Percentiles rank a stretch among this genome's conserved stretches.
Evolutionary conservation across 164 flowering plant species (phyloP).

Genomic region (Vitis vinifera): DNA sequence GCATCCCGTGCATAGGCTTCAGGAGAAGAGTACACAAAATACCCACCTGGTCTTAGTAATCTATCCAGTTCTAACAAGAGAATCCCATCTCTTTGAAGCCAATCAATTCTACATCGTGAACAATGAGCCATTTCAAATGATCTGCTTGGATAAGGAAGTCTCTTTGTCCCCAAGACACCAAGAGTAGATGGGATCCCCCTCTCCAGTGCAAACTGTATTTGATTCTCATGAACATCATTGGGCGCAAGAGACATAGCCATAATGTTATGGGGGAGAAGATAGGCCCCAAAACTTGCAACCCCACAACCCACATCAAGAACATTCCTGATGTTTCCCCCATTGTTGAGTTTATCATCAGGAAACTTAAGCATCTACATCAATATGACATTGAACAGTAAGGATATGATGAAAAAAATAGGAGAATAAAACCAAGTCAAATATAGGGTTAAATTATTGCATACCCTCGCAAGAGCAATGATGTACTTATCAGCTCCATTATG

Average conservation of each 20-base stretch:
- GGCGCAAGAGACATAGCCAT: slow-evolving; percentile 82
- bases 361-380: slow-evolving; percentile 71
- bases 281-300: slow-evolving; percentile 88
- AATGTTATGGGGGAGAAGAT: slow-evolving; percentile 58
- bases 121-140: slow-evolving; percentile 83
- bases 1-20: slow-evolving; percentile 80
- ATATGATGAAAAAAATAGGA: neutral
- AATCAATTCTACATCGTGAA: slow-evolving; percentile 80
- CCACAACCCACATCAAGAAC: slow-evolving; percentile 88
- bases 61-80: slow-evolving; percentile 74
- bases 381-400: neutral
- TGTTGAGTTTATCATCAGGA: slow-evolving; percentile 64
- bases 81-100: slow-evolving; percentile 84
- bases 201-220: slow-evolving; percentile 79
- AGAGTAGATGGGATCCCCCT: slow-evolving; percentile 77
- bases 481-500: slow-evolving; percentile 86
- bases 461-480: slow-evolving; percentile 62
- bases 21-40: slow-evolving; percentile 83
- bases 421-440: neutral
- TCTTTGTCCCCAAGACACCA: slow-evolving; percentile 72
- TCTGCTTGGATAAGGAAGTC: slow-evolving; percentile 82
- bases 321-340: slow-evolving; percentile 66
- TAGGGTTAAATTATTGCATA: slow-evolving; percentile 8
- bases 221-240: slow-evolving; percentile 80
- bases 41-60: slow-evolving; percentile 77